Conservation (phyloP, 768 basidiomycete genomes). For the Boletus sensibilis region DNA sequence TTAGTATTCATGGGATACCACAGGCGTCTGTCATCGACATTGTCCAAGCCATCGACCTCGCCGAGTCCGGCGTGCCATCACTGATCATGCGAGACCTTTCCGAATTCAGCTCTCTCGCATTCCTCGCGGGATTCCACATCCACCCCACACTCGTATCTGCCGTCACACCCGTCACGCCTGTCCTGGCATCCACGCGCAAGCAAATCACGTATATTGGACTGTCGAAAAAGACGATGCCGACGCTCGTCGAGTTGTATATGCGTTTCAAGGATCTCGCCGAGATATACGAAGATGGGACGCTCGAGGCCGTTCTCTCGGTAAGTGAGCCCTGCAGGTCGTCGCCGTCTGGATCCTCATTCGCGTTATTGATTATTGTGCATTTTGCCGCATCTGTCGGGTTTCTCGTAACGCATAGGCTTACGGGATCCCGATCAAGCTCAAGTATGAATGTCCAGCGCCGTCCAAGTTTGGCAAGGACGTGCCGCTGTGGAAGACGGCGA, state of each 20-base stretch:
- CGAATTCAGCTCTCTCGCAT: constrained; percentile 84
- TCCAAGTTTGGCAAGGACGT: constrained; percentile 84
- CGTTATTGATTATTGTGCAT: not conserved
- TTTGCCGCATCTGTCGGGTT: not conserved
- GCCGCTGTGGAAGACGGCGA: constrained; percentile 96
- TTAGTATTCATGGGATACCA: constrained; percentile 13
- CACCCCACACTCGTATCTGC: constrained; percentile 22
- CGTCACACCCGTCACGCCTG: constrained; percentile 11
- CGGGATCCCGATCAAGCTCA: constrained; percentile 87
- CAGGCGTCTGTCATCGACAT: constrained; percentile 74
- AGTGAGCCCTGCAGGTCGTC: constrained; percentile 20
- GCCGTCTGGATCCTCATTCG: not conserved
- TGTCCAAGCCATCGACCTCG: constrained; percentile 64
- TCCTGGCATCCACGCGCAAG: constrained; percentile 41
- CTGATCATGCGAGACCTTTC: constrained; percentile 81
- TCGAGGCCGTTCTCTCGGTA: constrained; percentile 82
- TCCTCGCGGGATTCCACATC: constrained; percentile 73
- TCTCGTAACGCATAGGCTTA: constrained; percentile 56
- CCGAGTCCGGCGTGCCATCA: constrained; percentile 60
- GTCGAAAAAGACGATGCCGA: constrained; percentile 85
- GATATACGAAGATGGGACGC: constrained; percentile 77
- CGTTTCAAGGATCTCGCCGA: constrained; percentile 57
- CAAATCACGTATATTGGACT: constrained; percentile 87
- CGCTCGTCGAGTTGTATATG: constrained; percentile 74
- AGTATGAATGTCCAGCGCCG: constrained; percentile 90